Evolutionary conservation across 2,329 filamentous ascomycete genomes (phyloP).

Genomic region (Aspergillus sp.): DNA sequence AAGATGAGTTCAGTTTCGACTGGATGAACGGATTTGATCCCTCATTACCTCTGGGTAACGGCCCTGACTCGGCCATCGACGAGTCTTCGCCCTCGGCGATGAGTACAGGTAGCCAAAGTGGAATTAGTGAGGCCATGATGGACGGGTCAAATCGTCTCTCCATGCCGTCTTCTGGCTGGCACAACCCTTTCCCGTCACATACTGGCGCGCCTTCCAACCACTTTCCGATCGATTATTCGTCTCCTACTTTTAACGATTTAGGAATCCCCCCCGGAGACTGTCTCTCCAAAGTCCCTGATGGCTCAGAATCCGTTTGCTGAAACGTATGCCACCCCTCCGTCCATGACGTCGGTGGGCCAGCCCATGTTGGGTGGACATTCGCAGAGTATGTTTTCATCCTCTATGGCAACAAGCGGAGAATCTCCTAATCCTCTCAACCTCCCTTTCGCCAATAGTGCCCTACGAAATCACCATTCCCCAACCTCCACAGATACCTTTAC

Average conservation of each 20-base stretch:
- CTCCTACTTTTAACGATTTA: conserved; percentile 69
- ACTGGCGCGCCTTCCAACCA: conserved; percentile 61
- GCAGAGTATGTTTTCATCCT: conserved; percentile 47
- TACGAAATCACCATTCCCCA: conserved; percentile 57
- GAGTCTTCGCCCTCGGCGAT: conserved; percentile 94
- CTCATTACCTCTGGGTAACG: conserved; percentile 64
- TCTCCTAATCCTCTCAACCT: conserved; percentile 44
- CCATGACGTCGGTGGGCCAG: conserved; percentile 69
- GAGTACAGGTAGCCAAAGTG: conserved; percentile 85
- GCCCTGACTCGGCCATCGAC: conserved; percentile 77
- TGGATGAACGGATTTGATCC: conserved; percentile 82
- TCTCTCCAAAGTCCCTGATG: conserved; percentile 71
- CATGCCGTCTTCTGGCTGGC: conserved; percentile 57
- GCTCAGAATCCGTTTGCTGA: conserved; percentile 66
- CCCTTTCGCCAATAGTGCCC: conserved; percentile 55
- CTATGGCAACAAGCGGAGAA: conserved; percentile 39
- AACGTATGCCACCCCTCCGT: conserved; percentile 72
- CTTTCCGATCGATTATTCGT: conserved; percentile 70
- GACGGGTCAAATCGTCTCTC: conserved; percentile 66
- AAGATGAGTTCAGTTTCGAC: conserved; percentile 71
- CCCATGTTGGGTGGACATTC: conserved; percentile 63
- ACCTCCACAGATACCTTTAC: conserved; percentile 62
- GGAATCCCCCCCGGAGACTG: conserved; percentile 65
- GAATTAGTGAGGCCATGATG: conserved; percentile 75
- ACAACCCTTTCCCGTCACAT: conserved; percentile 64